Evolutionary conservation across 768 basidiomycete species (phyloP), one percentile per base, ranked within the genome.

Genomic region (Suillus spraguei): DNA sequence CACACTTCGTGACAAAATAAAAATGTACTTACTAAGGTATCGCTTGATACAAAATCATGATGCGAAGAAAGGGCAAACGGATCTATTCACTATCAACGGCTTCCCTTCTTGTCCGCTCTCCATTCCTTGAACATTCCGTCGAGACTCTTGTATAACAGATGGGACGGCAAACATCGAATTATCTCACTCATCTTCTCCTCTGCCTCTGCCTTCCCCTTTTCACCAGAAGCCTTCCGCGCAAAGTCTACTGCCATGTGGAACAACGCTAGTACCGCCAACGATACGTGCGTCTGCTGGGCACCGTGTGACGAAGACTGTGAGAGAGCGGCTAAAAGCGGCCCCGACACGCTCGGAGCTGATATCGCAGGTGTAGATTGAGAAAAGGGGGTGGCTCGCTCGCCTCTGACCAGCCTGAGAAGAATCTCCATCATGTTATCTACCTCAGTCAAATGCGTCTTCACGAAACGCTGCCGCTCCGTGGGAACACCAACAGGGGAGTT

Each of bases 51-150:
- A 56, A 56, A 56, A 38, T 38, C 28, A 28, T 28, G 28, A 28
- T 28, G 28, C 28, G 5, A 56, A 39, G 22, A 56, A 16, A 11
- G 22, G 22, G 5, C 64, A 60, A 42, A 60, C 20, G 28, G 49
- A 69, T 33, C 56, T 39, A 33, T 24, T 49, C 49, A 49, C 49
- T 28, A 38, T 72, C 62, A 76, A 74, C 78, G 84, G 47, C 88
- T 78, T 52, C 88, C 87, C 76, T 92, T 93, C 80, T 91, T 93
- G 69, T 91, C 90, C 60, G 87, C 87, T 71, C 87, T 81, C 92
- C 92, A 94, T 72, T 97, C 95, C 72, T 92, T 93, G 79, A 95
- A 98, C 70, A 98, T 92, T 36, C 92, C 92, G 77, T 99, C 97
- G 74, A 98, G 75, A 71, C 92, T 93, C 78, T 93, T 93, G 79